A percentile compares a stretch with the other conserved stretches of the same genome.
Evolutionary conservation across 2,329 filamentous ascomycete species (phyloP).

Genomic region (Pseudogymnoascus sp.): DNA sequence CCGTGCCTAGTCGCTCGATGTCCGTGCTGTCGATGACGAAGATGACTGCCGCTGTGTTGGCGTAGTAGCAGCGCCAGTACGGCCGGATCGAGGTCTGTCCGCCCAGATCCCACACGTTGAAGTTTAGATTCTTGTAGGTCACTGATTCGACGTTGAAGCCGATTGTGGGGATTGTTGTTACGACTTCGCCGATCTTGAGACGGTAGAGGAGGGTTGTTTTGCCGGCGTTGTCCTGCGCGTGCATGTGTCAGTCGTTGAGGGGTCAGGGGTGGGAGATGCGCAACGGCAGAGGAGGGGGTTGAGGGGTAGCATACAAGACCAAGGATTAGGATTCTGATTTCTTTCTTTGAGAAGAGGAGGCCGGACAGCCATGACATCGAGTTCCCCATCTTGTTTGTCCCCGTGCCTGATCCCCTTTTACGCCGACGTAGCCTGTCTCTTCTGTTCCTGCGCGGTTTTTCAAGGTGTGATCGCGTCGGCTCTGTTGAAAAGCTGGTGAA

Average conservation of each 20-base stretch:
- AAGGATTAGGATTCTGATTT: slow-evolving; percentile 92
- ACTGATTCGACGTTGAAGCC: slow-evolving; percentile 99
- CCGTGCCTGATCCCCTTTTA: slow-evolving; percentile 6
- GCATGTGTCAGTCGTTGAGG: slow-evolving; percentile 17
- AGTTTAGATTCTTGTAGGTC: slow-evolving; percentile 96
- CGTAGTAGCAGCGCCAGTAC: slow-evolving; percentile 99
- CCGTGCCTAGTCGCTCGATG: slow-evolving; percentile 88
- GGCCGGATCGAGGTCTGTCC: slow-evolving; percentile 98
- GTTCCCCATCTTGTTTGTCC: slow-evolving; percentile 9
- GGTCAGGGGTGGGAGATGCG: slow-evolving; percentile 14
- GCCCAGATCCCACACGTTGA: slow-evolving; percentile 98
- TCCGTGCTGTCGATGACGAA: slow-evolving; percentile 98
- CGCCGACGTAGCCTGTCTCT: neutral
- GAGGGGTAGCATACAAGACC: slow-evolving; percentile 63
- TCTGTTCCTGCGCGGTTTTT: neutral
- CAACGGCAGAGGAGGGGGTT: slow-evolving; percentile 12
- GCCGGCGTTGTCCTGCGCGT: slow-evolving; percentile 81
- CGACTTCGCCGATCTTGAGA: slow-evolving; percentile 97
- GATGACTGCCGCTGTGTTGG: slow-evolving; percentile 95
- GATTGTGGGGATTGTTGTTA: slow-evolving; percentile 98
- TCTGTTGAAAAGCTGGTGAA: neutral
- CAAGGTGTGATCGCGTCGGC: neutral
- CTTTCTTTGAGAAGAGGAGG: slow-evolving; percentile 88
- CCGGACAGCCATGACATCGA: slow-evolving; percentile 60
- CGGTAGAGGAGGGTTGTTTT: slow-evolving; percentile 97